Conservation (phyloP, 2,329 filamentous ascomycete species). For the Lizonia empirigonia region DNA sequence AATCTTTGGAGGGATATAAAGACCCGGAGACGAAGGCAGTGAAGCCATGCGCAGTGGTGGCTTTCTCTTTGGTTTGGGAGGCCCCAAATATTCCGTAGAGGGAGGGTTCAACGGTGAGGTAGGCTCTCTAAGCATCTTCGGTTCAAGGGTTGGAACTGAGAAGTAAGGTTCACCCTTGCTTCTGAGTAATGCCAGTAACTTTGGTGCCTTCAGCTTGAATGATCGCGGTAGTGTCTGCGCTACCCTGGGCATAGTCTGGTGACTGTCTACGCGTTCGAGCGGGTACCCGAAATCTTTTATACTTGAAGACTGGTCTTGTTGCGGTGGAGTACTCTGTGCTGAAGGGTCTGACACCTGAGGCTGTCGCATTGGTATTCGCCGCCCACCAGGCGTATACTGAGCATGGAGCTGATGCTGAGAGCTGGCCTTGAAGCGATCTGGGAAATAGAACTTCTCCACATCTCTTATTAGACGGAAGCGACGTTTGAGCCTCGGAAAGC, state of each 20-base stretch:
- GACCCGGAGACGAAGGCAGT: neutral
- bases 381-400: neutral
- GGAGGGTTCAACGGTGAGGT: conserved; percentile 2
- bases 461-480: neutral
- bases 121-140: neutral
- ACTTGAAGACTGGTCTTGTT: neutral
- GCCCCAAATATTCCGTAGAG: neutral
- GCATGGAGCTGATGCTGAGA: neutral
- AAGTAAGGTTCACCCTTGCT: neutral
- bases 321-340: neutral
- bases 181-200: neutral
- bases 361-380: neutral
- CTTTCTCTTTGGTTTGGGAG: neutral
- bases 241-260: neutral
- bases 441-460: neutral
- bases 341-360: neutral
- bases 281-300: neutral
- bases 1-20: neutral
- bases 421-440: neutral
- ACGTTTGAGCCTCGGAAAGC: neutral
- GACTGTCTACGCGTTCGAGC: neutral
- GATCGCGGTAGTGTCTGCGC: neutral
- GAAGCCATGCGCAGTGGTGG: neutral
- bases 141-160: neutral
- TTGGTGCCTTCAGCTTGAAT: neutral